Evolutionary conservation across 768 basidiomycete genomes (phyloP), one percentile per base, ranked within the genome.

Genomic region (Termitomyces sp.): DNA sequence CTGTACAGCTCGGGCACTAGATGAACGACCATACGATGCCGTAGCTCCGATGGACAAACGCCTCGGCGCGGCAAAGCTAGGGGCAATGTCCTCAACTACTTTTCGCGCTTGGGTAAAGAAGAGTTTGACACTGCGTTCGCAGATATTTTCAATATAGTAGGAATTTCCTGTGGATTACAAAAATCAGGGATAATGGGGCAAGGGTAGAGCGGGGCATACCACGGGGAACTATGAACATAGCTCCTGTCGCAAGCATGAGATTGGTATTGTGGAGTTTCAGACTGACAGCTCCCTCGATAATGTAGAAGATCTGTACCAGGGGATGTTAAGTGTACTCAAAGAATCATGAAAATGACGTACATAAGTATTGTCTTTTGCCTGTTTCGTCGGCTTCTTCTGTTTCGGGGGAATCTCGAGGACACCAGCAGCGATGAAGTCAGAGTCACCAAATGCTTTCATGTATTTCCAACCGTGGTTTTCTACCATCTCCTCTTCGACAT

Each of bases 381-480:
- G 80, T 68, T 98, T 98, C 56, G 84, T 86, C 12, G 91, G 91
- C 71, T 99, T 99, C 57, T 81, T 76, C 18, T 81, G 80, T 3
- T 80, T 77, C 0, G 87, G 83, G 0, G 94, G 94, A 47, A 98
- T 90, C 51, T 82, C 75, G 43, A 99, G 79, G 60, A 94, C 83
- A 1, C 97, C 97, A 29, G 92, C 88, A 1, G 96, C 97, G 59
- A 98, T 85, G 68, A 93, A 98, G 46, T 90, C 85, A 39, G 85
- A 89, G 61, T 99, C 97, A 22, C 88, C 87, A 65, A 98, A 97
- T 32, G 98, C 83, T 73, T 94, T 96, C 69, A 96, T 87, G 70
- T 92, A 98, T 29, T 75, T 77, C 86, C 94, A 98, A 18, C 57
- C 57, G 10, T 60, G 44, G 13, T 47, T 44, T 12, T 41, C 46